Evolutionary conservation across 768 basidiomycete genomes (phyloP).

Genomic region (Lactifluus echinatus): DNA sequence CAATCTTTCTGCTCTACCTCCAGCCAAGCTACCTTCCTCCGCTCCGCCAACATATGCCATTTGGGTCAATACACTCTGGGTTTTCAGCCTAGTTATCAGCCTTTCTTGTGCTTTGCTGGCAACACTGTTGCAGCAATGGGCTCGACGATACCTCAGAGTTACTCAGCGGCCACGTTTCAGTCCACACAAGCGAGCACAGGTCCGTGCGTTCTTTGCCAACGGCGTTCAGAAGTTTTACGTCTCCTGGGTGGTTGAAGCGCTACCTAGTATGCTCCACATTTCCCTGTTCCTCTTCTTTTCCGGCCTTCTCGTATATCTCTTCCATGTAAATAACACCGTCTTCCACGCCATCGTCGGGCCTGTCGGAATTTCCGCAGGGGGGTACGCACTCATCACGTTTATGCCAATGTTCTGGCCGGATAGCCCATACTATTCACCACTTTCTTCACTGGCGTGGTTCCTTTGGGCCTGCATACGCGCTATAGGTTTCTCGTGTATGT

Average conservation of each 20-base stretch:
- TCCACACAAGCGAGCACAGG: background rate
- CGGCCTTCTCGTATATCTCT: background rate
- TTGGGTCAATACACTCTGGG: slow-evolving; percentile 10
- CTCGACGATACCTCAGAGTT: background rate
- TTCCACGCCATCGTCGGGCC: background rate
- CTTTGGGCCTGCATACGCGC: too few species aligned
- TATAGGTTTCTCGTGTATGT: too few species aligned
- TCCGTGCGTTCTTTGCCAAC: background rate
- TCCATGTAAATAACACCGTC: background rate
- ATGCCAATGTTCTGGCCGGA: background rate
- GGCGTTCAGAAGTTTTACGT: background rate
- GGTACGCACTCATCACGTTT: background rate
- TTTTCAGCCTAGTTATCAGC: background rate
- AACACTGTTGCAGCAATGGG: slow-evolving; percentile 5
- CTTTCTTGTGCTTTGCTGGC: background rate
- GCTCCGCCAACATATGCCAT: background rate
- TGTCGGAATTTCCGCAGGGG: background rate
- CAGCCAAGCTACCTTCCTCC: too few species aligned
- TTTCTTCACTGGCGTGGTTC: too few species aligned
- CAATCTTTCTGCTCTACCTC: background rate
- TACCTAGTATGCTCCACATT: background rate
- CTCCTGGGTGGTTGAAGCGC: background rate
- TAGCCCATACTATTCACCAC: background rate
- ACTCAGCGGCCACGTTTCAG: background rate
- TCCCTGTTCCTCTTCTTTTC: background rate